Evolutionary conservation across 2,329 filamentous ascomycete genomes (phyloP).

Genomic region (Arachnomyces sp.): DNA sequence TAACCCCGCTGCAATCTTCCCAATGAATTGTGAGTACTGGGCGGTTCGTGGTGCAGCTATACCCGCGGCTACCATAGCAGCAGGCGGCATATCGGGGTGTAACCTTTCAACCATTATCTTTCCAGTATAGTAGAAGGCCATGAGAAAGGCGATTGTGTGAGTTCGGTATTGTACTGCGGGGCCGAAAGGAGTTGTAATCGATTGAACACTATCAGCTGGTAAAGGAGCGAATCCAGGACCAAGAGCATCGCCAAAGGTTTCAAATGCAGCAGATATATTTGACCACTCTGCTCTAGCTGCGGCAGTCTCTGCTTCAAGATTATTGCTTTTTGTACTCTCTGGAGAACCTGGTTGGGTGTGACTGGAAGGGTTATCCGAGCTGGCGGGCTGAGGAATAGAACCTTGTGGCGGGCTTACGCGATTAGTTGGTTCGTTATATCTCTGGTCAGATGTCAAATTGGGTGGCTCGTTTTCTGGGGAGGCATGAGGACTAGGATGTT

Average conservation of each 20-base stretch:
- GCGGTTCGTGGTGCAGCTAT: conserved; percentile 66
- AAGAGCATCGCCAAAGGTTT: conserved; percentile 47
- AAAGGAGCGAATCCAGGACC: conserved; percentile 70
- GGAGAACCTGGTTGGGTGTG: conserved; percentile 15
- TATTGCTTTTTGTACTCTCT: conserved; percentile 40
- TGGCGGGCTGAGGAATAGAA: no score
- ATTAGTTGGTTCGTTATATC: conserved; percentile 6
- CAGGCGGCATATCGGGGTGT: conserved; percentile 84
- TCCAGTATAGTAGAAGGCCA: conserved; percentile 79
- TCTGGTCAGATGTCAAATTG: conserved; percentile 1
- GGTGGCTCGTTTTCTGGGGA: conserved; percentile 8
- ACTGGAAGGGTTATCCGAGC: conserved; percentile 4
- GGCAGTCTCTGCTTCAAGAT: conserved; percentile 57
- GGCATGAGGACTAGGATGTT: conserved; percentile 4
- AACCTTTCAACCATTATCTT: conserved; percentile 72
- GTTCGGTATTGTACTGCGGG: conserved; percentile 72
- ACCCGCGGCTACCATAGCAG: conserved; percentile 77
- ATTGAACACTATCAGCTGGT: conserved; percentile 55
- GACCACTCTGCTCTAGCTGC: conserved; percentile 73
- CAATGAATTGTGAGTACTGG: conserved; percentile 63
- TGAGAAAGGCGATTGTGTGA: conserved; percentile 78
- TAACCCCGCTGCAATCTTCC: conserved; percentile 68
- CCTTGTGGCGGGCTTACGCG: no score
- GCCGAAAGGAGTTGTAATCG: conserved; percentile 67
- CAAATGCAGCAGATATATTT: conserved; percentile 33